Evolutionary conservation across 306 rosid species (phyloP).

Genomic region (Begonia fuchsioides): DNA sequence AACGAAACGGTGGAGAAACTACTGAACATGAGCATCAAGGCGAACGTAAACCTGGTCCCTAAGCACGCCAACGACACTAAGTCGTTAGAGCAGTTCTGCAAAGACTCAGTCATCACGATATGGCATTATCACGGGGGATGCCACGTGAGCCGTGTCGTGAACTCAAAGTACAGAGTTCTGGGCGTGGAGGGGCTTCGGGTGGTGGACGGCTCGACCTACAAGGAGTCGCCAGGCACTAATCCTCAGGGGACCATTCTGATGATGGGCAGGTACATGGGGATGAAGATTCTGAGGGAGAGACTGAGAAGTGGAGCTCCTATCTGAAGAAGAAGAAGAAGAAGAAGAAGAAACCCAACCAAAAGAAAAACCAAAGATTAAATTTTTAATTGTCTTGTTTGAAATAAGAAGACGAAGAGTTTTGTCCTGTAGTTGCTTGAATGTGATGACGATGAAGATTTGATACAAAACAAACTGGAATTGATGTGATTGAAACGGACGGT

Average conservation of each 20-base stretch:
- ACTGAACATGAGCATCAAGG: slow-evolving; percentile 50
- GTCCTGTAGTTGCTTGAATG: too few species aligned
- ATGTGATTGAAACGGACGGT: not conserved
- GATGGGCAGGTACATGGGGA: slow-evolving; percentile 99
- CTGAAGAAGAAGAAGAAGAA: slow-evolving; percentile 12
- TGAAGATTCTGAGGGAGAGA: slow-evolving; percentile 67
- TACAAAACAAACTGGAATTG: too few species aligned
- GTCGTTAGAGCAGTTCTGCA: slow-evolving; percentile 72
- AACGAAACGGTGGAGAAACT: slow-evolving; percentile 35
- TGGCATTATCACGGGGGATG: slow-evolving; percentile 99
- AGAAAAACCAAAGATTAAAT: not conserved
- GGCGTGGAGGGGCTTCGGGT: slow-evolving; percentile 63
- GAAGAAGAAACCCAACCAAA: not conserved
- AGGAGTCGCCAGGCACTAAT: slow-evolving; percentile 83
- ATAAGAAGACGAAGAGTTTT: not conserved
- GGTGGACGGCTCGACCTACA: slow-evolving; percentile 67
- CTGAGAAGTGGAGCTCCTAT: slow-evolving; percentile 44
- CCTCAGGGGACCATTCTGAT: slow-evolving; percentile 93
- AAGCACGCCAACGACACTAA: slow-evolving; percentile 51
- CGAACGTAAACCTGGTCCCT: slow-evolving; percentile 69
- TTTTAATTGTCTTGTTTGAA: not conserved
- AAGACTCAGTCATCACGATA: slow-evolving; percentile 79
- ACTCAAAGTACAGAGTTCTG: slow-evolving; percentile 40
- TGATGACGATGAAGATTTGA: too few species aligned
- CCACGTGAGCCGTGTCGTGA: slow-evolving; percentile 71